Evolutionary conservation across 108 stramenopile species (phyloP).

Genomic region (Asterionellopsis glacialis): DNA sequence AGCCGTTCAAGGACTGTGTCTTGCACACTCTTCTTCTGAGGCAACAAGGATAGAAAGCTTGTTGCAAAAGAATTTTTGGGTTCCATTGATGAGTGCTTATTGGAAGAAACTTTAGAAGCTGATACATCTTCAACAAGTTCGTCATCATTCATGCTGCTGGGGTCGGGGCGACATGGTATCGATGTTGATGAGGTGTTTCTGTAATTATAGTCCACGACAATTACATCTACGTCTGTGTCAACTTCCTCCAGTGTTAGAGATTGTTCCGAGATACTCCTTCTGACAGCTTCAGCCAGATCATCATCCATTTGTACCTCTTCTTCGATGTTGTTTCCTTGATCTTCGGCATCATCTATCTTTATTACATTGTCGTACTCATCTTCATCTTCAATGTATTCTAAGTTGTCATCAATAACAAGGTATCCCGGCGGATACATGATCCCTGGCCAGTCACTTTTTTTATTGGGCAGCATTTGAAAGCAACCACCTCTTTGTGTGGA

Average conservation of each 20-base stretch:
- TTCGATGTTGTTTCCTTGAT: conserved; percentile 1
- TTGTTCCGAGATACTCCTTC: conserved; percentile 25
- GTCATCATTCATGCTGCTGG: neutral
- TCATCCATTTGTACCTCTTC: conserved; percentile 17
- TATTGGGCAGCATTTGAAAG: conserved; percentile 18
- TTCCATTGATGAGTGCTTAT: neutral
- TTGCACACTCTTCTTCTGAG: neutral
- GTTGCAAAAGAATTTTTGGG: neutral
- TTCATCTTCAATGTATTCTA: conserved; percentile 67
- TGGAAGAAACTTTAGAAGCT: neutral
- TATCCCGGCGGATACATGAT: conserved; percentile 63
- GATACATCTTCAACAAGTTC: neutral
- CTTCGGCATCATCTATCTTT: conserved; percentile 13
- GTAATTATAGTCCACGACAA: conserved; percentile 9
- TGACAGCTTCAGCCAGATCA: conserved; percentile 46
- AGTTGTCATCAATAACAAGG: conserved; percentile 44
- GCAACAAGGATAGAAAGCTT: neutral
- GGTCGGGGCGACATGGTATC: conserved; percentile 41
- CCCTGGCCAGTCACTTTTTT: conserved; percentile 52
- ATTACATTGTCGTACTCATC: conserved; percentile 37
- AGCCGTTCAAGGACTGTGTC: neutral
- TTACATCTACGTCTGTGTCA: conserved; percentile 1
- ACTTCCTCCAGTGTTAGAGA: neutral
- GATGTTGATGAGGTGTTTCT: conserved; percentile 4
- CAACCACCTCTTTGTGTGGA: conserved; percentile 30